Evolutionary conservation across 345 rosid species (phyloP).

Genomic region (Salix udensis): DNA sequence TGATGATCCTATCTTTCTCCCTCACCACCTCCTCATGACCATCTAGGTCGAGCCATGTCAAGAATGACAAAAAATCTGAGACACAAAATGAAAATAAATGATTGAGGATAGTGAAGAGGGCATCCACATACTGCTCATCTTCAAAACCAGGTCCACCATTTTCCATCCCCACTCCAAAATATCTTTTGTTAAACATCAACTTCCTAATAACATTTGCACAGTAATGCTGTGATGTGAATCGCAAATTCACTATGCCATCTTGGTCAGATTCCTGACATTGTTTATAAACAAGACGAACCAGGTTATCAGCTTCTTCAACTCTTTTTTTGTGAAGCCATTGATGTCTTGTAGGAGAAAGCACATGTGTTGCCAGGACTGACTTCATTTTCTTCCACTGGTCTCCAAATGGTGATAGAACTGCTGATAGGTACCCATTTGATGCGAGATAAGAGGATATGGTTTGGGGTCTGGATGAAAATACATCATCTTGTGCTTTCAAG

Average conservation of each 20-base stretch:
- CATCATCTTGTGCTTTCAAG: neutral
- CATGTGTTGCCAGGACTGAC: slow-evolving; percentile 31
- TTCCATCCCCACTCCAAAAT: slow-evolving; percentile 30
- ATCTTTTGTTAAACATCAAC: slow-evolving; percentile 37
- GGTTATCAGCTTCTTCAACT: slow-evolving; percentile 41
- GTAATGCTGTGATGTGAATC: slow-evolving; percentile 33
- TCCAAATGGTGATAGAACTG: slow-evolving; percentile 24
- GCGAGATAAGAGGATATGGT: neutral
- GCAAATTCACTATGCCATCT: slow-evolving; percentile 14
- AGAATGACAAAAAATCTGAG: slow-evolving; percentile 48
- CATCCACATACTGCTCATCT: slow-evolving; percentile 44
- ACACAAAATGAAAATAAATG: slow-evolving; percentile 39
- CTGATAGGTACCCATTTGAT: neutral
- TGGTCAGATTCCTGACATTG: neutral
- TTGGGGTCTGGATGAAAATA: slow-evolving; percentile 2
- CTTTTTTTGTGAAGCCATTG: slow-evolving; percentile 38
- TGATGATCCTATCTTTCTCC: slow-evolving; percentile 17
- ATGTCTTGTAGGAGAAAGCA: slow-evolving; percentile 36
- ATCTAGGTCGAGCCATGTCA: slow-evolving; percentile 45
- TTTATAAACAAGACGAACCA: slow-evolving; percentile 5
- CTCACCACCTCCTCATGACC: slow-evolving; percentile 45
- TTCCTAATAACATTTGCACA: slow-evolving; percentile 44
- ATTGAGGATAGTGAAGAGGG: slow-evolving; percentile 34
- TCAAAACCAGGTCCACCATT: slow-evolving; percentile 44
- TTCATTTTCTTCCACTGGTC: slow-evolving; percentile 55